Conservation (phyloP, 2,329 filamentous ascomycete genomes). For the Alternaria sp. region DNA sequence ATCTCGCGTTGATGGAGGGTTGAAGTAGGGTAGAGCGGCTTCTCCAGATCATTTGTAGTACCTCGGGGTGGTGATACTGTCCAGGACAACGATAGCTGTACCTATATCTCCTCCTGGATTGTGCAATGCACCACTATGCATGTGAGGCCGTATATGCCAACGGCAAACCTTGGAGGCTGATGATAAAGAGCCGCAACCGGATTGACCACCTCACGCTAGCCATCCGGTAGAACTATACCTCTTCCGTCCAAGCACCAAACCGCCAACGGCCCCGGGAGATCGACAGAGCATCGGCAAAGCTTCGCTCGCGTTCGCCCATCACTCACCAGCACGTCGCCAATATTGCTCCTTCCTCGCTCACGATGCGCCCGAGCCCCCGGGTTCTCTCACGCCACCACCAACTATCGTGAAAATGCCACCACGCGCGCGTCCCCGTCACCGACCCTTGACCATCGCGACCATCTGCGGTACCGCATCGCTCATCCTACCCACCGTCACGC, state of each 20-base stretch:
- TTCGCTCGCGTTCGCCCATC: not conserved
- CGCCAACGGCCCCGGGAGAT: conserved; percentile 10
- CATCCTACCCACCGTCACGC: conserved; percentile 62
- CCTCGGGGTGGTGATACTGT: not conserved
- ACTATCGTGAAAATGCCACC: conserved; percentile 11
- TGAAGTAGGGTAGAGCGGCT: not conserved
- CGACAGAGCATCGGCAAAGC: conserved; percentile 8
- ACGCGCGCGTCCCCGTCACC: conserved; percentile 22
- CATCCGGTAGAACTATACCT: not conserved
- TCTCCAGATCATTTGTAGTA: not conserved
- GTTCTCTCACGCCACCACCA: not conserved
- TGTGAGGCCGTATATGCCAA: not conserved
- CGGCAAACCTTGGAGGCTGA: not conserved
- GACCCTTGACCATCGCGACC: conserved; percentile 37
- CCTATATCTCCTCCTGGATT: not conserved
- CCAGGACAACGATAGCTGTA: not conserved
- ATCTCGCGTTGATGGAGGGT: not conserved
- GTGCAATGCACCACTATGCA: not conserved
- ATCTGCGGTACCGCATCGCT: conserved; percentile 43
- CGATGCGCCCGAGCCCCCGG: not conserved
- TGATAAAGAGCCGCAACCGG: not conserved
- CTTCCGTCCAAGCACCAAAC: conserved; percentile 6
- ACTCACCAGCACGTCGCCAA: not conserved
- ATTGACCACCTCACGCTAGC: not conserved
- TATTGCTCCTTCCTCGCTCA: not conserved